Conservation (phyloP, 2,329 filamentous ascomycete species). For the Zymoseptoria crescenta region DNA sequence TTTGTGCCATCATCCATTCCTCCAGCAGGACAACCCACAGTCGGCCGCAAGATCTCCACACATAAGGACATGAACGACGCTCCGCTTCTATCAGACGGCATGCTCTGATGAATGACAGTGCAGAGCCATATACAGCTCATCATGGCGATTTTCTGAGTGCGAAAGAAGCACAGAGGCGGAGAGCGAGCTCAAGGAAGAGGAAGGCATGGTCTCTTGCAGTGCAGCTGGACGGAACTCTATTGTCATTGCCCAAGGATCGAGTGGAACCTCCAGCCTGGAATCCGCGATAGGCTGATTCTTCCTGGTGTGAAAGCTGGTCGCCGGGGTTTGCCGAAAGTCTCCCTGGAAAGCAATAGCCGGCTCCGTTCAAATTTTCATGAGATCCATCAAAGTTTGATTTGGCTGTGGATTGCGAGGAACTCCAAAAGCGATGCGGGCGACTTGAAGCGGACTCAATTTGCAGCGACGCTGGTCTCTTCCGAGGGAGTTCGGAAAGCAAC, state of each 20-base stretch:
- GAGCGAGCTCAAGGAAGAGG: background rate
- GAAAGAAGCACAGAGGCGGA: background rate
- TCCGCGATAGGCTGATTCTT: background rate
- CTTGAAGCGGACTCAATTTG: background rate
- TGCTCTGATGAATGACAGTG: too few relatives aligned
- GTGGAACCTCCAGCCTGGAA: background rate
- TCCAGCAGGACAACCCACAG: background rate
- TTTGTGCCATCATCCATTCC: background rate
- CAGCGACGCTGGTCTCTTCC: background rate
- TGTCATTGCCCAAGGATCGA: background rate
- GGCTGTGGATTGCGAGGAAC: background rate
- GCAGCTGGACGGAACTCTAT: background rate
- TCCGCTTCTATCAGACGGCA: background rate
- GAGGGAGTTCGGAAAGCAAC: background rate
- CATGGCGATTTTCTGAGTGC: background rate
- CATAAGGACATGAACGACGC: background rate
- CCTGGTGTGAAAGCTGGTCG: background rate
- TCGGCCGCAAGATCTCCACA: background rate
- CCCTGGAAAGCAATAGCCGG: background rate
- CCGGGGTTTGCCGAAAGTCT: background rate
- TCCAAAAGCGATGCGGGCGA: background rate
- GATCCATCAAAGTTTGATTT: background rate
- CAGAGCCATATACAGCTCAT: background rate
- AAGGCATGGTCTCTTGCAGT: background rate
- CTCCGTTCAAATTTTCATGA: background rate